These are phyloP conservation scores for Porphyrellus sp. DNA, from an alignment of 1,284 basidiomycete species.

Conservation along the genomic window DNA sequence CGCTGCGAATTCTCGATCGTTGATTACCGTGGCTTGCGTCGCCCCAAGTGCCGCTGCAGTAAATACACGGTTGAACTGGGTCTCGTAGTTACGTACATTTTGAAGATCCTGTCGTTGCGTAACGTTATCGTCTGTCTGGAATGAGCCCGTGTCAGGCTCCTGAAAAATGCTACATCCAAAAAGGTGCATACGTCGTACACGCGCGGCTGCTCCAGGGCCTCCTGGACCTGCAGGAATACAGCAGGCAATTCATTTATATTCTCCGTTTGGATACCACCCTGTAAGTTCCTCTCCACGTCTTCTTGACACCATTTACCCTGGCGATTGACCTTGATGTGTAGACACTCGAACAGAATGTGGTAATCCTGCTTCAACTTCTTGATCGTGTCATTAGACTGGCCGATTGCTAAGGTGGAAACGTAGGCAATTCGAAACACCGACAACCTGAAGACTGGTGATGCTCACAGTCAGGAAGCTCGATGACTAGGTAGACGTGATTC, in stretches of 20 bases:
- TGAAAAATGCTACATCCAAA: neutral
- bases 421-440: neutral
- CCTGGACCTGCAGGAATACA: neutral
- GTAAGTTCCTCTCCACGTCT: neutral
- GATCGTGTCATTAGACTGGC: neutral
- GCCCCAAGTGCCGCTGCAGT: fast-evolving
- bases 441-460: neutral
- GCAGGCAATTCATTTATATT: neutral
- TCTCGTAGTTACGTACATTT: neutral
- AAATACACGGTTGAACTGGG: neutral
- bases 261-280: neutral
- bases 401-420: neutral
- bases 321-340: neutral
- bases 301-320: neutral
- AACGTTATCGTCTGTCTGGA: neutral
- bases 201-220: neutral
- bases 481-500: neutral
- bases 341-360: neutral
- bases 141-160: neutral
- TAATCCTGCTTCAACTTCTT: neutral
- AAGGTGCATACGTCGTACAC: neutral
- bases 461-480: neutral
- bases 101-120: neutral
- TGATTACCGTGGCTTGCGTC: neutral
- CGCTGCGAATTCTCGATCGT: neutral